phyloP scores from a whole-genome alignment of 768 basidiomycete species.

The Pisolithus sp. region DNA sequence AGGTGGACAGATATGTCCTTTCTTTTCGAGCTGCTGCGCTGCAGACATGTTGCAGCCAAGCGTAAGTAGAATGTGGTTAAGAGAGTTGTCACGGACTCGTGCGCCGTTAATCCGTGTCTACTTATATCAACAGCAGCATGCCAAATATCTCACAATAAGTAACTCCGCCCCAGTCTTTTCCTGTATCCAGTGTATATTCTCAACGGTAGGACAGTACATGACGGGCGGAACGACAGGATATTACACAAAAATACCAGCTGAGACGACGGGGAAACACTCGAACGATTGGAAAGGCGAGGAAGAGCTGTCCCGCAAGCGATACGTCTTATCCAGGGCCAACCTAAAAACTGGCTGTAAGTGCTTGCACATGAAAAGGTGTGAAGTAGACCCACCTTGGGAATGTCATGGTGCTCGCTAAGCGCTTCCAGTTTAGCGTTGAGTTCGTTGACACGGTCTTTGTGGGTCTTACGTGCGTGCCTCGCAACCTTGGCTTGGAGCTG shows the following conservation, averaged over 20 bases:
- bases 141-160: slow-evolving; percentile 32
- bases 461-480: slow-evolving; percentile 75
- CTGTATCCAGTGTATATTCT: slow-evolving; percentile 20
- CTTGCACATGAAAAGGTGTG: slow-evolving; percentile 17
- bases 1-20: slow-evolving; percentile 47
- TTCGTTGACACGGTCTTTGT: slow-evolving; percentile 90
- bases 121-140: slow-evolving; percentile 30
- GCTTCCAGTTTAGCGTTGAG: slow-evolving; percentile 83
- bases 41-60: slow-evolving; percentile 32
- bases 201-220: slow-evolving; percentile 16
- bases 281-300: slow-evolving; percentile 3
- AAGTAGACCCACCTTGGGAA: slow-evolving; percentile 64
- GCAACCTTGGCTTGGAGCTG: slow-evolving; percentile 72
- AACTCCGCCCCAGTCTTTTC: slow-evolving; percentile 18
- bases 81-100: slow-evolving; percentile 29
- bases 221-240: slow-evolving; percentile 8
- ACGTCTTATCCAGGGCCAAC: slow-evolving; percentile 77
- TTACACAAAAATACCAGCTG: slow-evolving; percentile 14
- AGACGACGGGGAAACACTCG: slow-evolving; percentile 9
- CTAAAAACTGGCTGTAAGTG: slow-evolving; percentile 35
- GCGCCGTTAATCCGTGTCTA: slow-evolving; percentile 30
- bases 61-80: slow-evolving; percentile 31
- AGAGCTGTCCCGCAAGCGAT: slow-evolving; percentile 13
- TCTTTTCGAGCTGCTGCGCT: slow-evolving; percentile 35
- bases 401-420: slow-evolving; percentile 91